Conservation (phyloP, 768 basidiomycete genomes). For the Suillus luteus region DNA sequence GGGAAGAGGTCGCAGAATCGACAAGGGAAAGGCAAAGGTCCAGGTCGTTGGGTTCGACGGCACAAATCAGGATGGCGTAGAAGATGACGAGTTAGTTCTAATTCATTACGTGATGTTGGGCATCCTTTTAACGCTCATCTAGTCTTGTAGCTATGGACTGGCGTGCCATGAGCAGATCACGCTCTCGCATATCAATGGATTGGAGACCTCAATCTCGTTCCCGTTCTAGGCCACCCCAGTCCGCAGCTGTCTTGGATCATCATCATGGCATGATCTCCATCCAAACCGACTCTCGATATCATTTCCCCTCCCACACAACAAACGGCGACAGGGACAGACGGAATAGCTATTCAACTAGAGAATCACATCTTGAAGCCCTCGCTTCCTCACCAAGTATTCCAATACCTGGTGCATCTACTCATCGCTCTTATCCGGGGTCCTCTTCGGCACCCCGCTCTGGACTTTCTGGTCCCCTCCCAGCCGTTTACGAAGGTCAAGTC, state of each 20-base stretch:
- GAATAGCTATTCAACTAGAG: conserved; percentile 24
- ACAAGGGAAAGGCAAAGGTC: conserved; percentile 79
- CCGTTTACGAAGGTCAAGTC: conserved; percentile 47
- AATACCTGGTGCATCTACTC: conserved; percentile 44
- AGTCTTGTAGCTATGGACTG: conserved; percentile 85
- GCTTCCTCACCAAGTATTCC: conserved; percentile 35
- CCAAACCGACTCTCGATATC: conserved; percentile 44
- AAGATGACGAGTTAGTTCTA: conserved; percentile 72
- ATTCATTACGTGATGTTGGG: conserved; percentile 22
- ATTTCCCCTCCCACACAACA: conserved; percentile 40
- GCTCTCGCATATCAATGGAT: conserved; percentile 90
- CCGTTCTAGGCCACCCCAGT: conserved; percentile 71
- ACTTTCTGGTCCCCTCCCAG: conserved; percentile 37
- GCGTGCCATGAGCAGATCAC: conserved; percentile 87
- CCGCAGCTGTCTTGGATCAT: conserved; percentile 51
- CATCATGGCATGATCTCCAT: conserved; percentile 34
- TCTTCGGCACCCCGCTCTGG: conserved; percentile 42
- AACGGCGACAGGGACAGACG: conserved; percentile 30
- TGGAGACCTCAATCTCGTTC: conserved; percentile 83
- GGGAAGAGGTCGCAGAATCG: conserved; percentile 71
- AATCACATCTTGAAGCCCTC: conserved; percentile 20
- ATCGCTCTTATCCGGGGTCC: conserved; percentile 50
- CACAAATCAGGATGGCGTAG: conserved; percentile 64
- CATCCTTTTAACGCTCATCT: conserved; percentile 24
- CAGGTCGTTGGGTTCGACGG: conserved; percentile 84